Conservation (phyloP, 495 filamentous ascomycete species). For the Xylaria venustula region DNA sequence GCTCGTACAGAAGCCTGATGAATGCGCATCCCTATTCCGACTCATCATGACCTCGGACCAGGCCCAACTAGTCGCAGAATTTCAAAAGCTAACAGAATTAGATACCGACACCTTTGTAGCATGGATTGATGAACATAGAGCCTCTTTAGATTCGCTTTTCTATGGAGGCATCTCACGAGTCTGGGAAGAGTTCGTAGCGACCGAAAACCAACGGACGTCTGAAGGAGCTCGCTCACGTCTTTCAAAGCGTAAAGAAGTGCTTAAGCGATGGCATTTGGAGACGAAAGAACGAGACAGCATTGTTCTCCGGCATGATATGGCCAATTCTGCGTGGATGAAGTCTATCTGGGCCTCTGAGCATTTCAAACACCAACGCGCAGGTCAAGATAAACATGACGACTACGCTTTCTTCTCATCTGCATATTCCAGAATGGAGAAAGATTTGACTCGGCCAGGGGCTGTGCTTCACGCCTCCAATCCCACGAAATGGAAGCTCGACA, state of each 20-base stretch:
- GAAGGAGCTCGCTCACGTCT: slow-evolving; percentile 67
- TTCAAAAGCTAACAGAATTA: slow-evolving; percentile 78
- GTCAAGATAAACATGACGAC: slow-evolving; percentile 92
- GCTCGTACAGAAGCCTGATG: slow-evolving; percentile 89
- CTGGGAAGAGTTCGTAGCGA: slow-evolving; percentile 81
- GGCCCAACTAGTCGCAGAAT: slow-evolving; percentile 68
- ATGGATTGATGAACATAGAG: slow-evolving; percentile 85
- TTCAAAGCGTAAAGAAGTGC: slow-evolving; percentile 72
- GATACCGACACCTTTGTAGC: slow-evolving; percentile 81
- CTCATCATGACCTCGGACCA: slow-evolving; percentile 68
- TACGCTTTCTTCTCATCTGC: slow-evolving; percentile 68
- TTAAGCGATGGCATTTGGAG: slow-evolving; percentile 73
- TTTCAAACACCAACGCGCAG: slow-evolving; percentile 78
- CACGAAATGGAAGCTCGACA: slow-evolving; percentile 85
- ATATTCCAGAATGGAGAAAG: slow-evolving; percentile 69
- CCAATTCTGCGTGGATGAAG: slow-evolving; percentile 85
- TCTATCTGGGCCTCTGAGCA: slow-evolving; percentile 93
- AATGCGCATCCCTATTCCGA: slow-evolving; percentile 68
- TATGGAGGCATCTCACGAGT: slow-evolving; percentile 70
- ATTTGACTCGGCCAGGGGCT: slow-evolving; percentile 73
- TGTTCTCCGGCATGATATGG: slow-evolving; percentile 74
- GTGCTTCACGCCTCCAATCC: slow-evolving; percentile 65
- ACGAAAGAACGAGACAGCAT: slow-evolving; percentile 66
- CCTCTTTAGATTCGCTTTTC: slow-evolving; percentile 78
- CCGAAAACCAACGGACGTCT: slow-evolving; percentile 74